Evolutionary conservation across 192 early-diverging fungal genomes (phyloP).

Genomic region (Coemansia sp.): DNA sequence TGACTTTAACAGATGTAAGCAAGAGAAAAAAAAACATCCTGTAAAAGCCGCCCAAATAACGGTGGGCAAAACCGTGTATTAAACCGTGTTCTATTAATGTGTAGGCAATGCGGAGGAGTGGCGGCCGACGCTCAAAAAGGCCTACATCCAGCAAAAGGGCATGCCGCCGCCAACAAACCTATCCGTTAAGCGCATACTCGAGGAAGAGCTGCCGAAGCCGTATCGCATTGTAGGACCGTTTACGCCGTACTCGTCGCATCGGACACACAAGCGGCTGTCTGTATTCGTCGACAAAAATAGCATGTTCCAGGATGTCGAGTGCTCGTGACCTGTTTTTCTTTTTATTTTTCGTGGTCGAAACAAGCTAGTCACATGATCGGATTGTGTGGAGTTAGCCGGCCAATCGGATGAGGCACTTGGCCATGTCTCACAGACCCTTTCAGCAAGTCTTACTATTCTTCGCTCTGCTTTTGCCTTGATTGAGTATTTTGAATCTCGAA

Average conservation of each 20-base stretch:
- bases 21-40: no score
- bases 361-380: no score
- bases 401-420: neutral
- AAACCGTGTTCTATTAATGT: neutral
- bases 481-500: neutral
- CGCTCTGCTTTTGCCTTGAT: constrained; percentile 6
- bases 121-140: constrained; percentile 48
- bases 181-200: constrained; percentile 39
- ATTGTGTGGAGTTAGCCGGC: no score
- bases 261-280: constrained; percentile 35
- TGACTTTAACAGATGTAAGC: constrained; percentile 41
- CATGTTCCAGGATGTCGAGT: constrained; percentile 46
- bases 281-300: constrained; percentile 39
- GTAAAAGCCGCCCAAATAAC: no score
- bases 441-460: no score
- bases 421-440: no score
- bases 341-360: no score
- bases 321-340: constrained; percentile 18
- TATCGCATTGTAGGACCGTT: constrained; percentile 44
- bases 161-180: constrained; percentile 37
- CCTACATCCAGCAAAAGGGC: constrained; percentile 42
- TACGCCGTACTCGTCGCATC: constrained; percentile 35
- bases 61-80: no score
- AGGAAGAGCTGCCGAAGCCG: constrained; percentile 51
- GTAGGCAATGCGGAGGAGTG: constrained; percentile 45